Percentiles rank a stretch among this genome's conserved stretches.
Conservation (phyloP, 2,329 filamentous ascomycete genomes). For the Zopfia rhizophila region DNA sequence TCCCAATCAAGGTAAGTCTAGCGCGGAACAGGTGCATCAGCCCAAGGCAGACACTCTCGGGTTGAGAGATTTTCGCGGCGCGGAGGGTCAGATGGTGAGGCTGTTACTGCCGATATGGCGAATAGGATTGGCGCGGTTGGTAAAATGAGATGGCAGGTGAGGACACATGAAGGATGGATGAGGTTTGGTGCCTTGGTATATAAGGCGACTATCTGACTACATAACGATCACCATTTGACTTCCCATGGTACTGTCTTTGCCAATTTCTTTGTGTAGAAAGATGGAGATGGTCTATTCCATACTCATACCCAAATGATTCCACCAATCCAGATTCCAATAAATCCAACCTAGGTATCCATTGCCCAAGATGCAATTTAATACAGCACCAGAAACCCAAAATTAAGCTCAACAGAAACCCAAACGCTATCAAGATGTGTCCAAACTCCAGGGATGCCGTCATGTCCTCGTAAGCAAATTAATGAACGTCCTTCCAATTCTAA, state of each 20-base stretch:
- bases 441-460: slow-evolving; percentile 8
- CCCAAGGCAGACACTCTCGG: slow-evolving; percentile 12
- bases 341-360: background rate
- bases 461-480: background rate
- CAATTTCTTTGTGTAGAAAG: background rate
- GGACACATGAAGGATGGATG: background rate
- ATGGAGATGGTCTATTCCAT: background rate
- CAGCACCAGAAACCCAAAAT: background rate
- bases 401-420: background rate
- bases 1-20: slow-evolving; percentile 3
- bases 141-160: background rate
- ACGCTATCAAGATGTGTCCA: slow-evolving; percentile 14
- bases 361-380: slow-evolving; percentile 7
- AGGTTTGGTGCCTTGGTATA: background rate
- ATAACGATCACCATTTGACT: no score
- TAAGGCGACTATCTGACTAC: no score
- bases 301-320: background rate
- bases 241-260: background rate
- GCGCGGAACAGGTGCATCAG: background rate
- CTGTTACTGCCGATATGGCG: slow-evolving; percentile 4
- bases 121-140: slow-evolving; percentile 1
- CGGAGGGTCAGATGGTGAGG: background rate
- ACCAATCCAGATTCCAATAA: no score
- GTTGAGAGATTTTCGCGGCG: slow-evolving; percentile 11
- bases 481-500: slow-evolving; percentile 6